Percentiles rank a stretch among this genome's conserved stretches.
Evolutionary conservation across 306 rosid species (phyloP).

Genomic region (Acacia confusa): DNA sequence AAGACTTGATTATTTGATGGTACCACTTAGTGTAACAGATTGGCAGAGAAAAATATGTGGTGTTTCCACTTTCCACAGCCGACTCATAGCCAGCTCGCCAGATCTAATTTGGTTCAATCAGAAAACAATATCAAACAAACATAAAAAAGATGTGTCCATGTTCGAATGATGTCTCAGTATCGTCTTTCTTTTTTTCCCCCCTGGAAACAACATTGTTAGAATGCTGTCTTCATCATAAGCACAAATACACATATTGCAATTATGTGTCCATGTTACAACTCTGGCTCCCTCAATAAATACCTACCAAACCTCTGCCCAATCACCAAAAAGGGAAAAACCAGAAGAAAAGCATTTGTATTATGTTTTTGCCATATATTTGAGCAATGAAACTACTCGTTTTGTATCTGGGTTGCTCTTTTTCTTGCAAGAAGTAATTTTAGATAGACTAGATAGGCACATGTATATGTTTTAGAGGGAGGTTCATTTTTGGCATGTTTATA

Average conservation of each 20-base stretch:
- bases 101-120: background rate
- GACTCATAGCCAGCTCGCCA: background rate
- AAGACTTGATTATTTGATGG: background rate
- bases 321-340: background rate
- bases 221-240: background rate
- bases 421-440: background rate
- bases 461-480: background rate
- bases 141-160: background rate
- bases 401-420: background rate
- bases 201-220: background rate
- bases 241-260: background rate
- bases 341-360: background rate
- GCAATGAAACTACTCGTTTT: background rate
- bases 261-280: background rate
- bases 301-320: conserved; percentile 7
- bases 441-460: background rate
- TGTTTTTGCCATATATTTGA: background rate
- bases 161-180: background rate
- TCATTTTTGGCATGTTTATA: background rate
- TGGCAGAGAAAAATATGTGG: background rate
- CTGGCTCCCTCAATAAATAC: conserved; percentile 3
- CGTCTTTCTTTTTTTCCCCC: background rate
- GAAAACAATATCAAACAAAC: background rate
- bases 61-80: background rate
- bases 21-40: background rate